Conservation (phyloP, 208 protist genomes). For the Crithidia acanthocephali region DNA sequence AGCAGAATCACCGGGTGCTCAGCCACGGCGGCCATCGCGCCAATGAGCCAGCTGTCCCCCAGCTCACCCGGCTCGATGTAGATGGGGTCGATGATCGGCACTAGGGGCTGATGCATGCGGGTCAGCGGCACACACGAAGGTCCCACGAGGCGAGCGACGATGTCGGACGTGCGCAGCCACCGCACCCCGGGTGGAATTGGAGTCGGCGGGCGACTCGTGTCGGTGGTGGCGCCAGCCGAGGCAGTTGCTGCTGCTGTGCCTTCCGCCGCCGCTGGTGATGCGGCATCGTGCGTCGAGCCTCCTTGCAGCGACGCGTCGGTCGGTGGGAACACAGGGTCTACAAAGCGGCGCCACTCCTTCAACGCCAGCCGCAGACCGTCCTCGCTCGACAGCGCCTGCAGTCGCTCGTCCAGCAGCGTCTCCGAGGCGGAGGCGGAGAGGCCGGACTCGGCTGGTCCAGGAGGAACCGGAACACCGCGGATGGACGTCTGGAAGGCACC, state of each 20-base stretch:
- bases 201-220: neutral
- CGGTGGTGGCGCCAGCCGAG: neutral
- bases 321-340: constrained; percentile 18
- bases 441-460: neutral
- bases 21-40: constrained; percentile 61
- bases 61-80: constrained; percentile 55
- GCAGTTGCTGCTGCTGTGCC: neutral
- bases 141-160: constrained; percentile 8
- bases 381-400: neutral
- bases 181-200: neutral
- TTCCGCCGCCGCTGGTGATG: neutral
- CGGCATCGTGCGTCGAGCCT: neutral
- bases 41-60: constrained; percentile 68
- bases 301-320: constrained; percentile 2
- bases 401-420: neutral
- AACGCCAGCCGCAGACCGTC: constrained; percentile 9
- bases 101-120: neutral
- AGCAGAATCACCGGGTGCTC: constrained; percentile 42
- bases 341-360: constrained; percentile 11
- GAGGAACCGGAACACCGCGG: constrained; percentile 14
- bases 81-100: constrained; percentile 12
- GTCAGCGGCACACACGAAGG: constrained; percentile 3
- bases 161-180: constrained; percentile 14
- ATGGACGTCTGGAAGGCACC: constrained; percentile 20
- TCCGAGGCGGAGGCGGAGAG: neutral